Evolutionary conservation across 1,139 yeast species (phyloP), one percentile per base, ranked within the genome.

Genomic region (Torulaspora globosa): DNA sequence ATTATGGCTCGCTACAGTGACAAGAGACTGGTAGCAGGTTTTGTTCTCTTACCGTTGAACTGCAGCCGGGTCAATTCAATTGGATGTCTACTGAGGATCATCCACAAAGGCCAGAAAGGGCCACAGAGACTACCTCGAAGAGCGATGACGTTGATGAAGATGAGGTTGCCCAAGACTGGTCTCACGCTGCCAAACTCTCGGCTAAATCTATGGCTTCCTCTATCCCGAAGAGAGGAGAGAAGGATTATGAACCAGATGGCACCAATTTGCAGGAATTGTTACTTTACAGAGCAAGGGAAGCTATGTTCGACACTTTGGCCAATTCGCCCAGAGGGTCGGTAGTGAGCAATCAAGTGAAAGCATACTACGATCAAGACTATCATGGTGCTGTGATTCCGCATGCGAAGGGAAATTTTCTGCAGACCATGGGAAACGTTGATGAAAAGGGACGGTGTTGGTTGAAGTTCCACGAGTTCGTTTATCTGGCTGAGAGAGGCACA

Each of bases 201-300:
- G 57, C 54, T 34, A 60, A 58, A 31, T 55, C 60, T 8, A 52
- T 59, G 26, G 60, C 57, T 16, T 54, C 59, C 24, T 53, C 60
- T 1, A 58, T 78, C n/a, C 84, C 84, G 1, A 78, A 76, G 52
- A 69, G 92, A 51, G 96, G 96, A 2, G 92, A 81, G 49, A 90
- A 90, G 63, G 96, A 87, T 54, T 84, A 82, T 56, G 95, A 81
- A 50, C 96, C 95, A 0, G 92, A 84, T 63, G 88, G 90, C 0
- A 82, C 94, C 0, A 60, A 65, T 2, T 70, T 75, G 19, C 97
- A 90, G 64, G 62, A 60, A 2, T 58, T 66, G 5, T 70, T 74
- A 15, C 69, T 90, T 5, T 68, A 69, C 8, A 74, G 72, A 29
- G 80, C 94, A 8, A 71, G 85, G 43, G 66, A 75, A 19, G 80